Conservation (phyloP, 23 red algal genomes). For the Agarophyton chilense region DNA sequence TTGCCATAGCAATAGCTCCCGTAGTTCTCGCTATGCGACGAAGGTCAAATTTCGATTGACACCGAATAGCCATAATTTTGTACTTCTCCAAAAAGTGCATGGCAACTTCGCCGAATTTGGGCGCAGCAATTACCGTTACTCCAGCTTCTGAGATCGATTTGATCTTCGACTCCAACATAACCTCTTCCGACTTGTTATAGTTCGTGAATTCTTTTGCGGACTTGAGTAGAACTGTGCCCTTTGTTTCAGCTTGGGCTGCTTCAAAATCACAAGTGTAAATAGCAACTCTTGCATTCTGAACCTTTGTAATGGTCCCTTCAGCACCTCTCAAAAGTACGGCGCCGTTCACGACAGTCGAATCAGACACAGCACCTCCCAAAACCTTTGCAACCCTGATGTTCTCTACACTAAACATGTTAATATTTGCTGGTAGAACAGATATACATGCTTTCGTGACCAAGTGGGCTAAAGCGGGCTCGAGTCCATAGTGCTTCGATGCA, state of each 20-base stretch:
- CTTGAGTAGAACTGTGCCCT: conserved; percentile 97
- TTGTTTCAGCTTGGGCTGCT: conserved; percentile 90
- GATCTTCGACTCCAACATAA: conserved; percentile 74
- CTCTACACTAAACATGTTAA: conserved; percentile 87
- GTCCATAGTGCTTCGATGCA: conserved; percentile 86
- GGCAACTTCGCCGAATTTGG: conserved; percentile 99
- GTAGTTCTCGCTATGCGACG: conserved; percentile 94
- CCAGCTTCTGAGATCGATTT: conserved; percentile 79
- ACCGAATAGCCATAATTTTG: conserved; percentile 89
- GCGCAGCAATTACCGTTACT: conserved; percentile 84
- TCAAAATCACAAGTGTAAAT: conserved; percentile 96
- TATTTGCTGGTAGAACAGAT: conserved; percentile 68
- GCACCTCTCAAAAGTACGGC: conserved; percentile 80
- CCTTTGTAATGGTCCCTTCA: conserved; percentile 84
- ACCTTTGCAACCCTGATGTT: conserved; percentile 97
- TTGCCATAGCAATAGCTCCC: conserved; percentile 81
- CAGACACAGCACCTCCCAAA: conserved; percentile 72
- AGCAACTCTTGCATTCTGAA: conserved; percentile 80
- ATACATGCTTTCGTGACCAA: conserved; percentile 95
- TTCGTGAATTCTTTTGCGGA: conserved; percentile 85
- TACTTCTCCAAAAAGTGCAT: conserved; percentile 98
- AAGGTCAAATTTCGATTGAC: conserved; percentile 92
- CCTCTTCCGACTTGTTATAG: conserved; percentile 93
- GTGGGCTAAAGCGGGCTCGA: conserved; percentile 79
- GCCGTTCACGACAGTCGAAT: conserved; percentile 82